A percentile compares a stretch with the other conserved stretches of the same genome.
phyloP scores from a whole-genome alignment of 768 basidiomycete species.

The Boletus tylopilopsis region DNA sequence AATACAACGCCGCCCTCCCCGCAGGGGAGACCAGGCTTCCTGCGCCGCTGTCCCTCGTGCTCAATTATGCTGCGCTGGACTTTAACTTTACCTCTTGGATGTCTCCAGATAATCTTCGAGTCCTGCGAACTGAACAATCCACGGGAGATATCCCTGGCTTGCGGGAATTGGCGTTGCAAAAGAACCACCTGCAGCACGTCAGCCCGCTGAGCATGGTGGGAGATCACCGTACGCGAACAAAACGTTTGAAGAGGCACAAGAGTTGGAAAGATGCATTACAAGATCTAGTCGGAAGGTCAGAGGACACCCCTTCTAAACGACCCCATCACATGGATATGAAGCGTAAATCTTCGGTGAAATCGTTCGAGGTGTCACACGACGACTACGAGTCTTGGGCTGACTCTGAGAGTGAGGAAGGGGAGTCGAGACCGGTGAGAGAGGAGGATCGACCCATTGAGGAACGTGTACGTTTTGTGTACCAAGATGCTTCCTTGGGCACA shows the following conservation, averaged over 20 bases:
- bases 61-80: conserved; percentile 90
- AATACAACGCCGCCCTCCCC: conserved; percentile 42
- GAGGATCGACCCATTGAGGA: conserved; percentile 75
- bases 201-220: conserved; percentile 91
- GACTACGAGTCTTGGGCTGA: conserved; percentile 54
- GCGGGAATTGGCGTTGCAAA: conserved; percentile 67
- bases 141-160: conserved; percentile 75
- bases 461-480: conserved; percentile 61
- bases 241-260: conserved; percentile 45
- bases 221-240: conserved; percentile 46
- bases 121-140: conserved; percentile 85
- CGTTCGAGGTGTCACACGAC: conserved; percentile 26
- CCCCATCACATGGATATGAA: conserved; percentile 22
- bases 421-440: conserved; percentile 48
- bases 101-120: conserved; percentile 76
- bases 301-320: conserved; percentile 17
- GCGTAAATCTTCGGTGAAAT: conserved; percentile 28
- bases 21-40: conserved; percentile 46
- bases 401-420: conserved; percentile 47
- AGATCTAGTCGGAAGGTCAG: conserved; percentile 42
- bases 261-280: conserved; percentile 62
- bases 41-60: conserved; percentile 75
- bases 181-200: conserved; percentile 84
- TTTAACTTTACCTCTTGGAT: conserved; percentile 99
- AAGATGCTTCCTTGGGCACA: conserved; percentile 12